Conservation (phyloP, 495 filamentous ascomycete species). For the Aspergillus sparsus region DNA sequence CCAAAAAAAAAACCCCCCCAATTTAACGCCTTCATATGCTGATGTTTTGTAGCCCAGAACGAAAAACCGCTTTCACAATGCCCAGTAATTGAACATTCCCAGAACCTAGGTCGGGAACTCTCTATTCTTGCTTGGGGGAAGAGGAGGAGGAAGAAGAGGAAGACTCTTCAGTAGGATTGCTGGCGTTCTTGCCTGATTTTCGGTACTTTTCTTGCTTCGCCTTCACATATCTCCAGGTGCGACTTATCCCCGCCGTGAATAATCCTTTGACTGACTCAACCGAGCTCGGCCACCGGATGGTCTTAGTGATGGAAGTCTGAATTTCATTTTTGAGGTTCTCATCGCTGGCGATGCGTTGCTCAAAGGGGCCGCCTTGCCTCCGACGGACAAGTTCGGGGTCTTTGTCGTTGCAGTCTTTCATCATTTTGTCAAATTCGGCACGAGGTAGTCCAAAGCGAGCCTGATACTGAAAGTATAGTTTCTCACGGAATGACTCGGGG, state of each 20-base stretch:
- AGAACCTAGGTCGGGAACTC: neutral
- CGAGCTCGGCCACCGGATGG: constrained; percentile 87
- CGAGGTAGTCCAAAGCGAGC: constrained; percentile 83
- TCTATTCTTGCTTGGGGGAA: constrained; percentile 30
- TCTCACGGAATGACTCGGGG: constrained; percentile 82
- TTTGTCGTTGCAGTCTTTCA: constrained; percentile 65
- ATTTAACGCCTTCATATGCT: constrained; percentile 22
- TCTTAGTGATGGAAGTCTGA: constrained; percentile 73
- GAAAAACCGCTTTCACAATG: constrained; percentile 9
- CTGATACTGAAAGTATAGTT: constrained; percentile 92
- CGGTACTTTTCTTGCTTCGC: constrained; percentile 78
- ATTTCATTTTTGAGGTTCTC: constrained; percentile 66
- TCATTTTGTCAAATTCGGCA: constrained; percentile 81
- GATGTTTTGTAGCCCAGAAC: constrained; percentile 3
- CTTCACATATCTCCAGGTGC: constrained; percentile 70
- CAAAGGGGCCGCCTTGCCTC: constrained; percentile 78
- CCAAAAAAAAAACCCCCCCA: too few relatives aligned
- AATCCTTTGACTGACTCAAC: constrained; percentile 80
- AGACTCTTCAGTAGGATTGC: constrained; percentile 19
- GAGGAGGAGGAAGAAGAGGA: constrained; percentile 16
- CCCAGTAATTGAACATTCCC: neutral
- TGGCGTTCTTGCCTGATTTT: constrained; percentile 34
- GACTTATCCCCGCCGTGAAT: constrained; percentile 69
- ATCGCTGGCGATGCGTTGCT: constrained; percentile 76
- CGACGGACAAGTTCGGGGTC: constrained; percentile 67